phyloP scores from a whole-genome alignment of 495 filamentous ascomycete species.

The Aspergillus nidulans region DNA sequence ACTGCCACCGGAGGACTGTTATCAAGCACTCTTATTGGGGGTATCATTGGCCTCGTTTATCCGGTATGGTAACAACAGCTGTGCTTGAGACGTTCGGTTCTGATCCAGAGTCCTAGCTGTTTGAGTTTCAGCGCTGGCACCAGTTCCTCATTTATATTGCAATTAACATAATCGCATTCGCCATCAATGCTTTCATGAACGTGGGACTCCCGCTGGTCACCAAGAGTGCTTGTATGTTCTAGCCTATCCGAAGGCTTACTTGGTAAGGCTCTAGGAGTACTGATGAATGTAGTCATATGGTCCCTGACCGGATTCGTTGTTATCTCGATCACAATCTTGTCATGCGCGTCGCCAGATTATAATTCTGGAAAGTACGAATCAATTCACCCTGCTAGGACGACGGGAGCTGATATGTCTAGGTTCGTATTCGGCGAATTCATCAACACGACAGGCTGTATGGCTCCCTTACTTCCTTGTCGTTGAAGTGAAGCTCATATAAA shows the following conservation, averaged over 20 bases:
- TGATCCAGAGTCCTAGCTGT: slow-evolving; percentile 28
- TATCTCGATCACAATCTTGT: slow-evolving; percentile 62
- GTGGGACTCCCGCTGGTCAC: slow-evolving; percentile 60
- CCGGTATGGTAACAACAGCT: slow-evolving; percentile 22
- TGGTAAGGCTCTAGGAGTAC: neutral
- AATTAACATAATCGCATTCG: slow-evolving; percentile 57
- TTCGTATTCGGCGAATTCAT: slow-evolving; percentile 57
- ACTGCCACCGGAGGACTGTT: slow-evolving; percentile 46
- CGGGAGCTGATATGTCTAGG: slow-evolving; percentile 42
- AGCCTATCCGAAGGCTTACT: neutral
- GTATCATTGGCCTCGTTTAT: slow-evolving; percentile 56
- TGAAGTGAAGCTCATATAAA: slow-evolving; percentile 13
- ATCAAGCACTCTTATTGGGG: slow-evolving; percentile 55
- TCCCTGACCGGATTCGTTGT: slow-evolving; percentile 62
- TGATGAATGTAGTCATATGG: slow-evolving; percentile 50
- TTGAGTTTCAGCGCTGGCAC: slow-evolving; percentile 59
- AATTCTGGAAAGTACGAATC: slow-evolving; percentile 51
- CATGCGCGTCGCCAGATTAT: slow-evolving; percentile 58
- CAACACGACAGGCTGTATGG: slow-evolving; percentile 55
- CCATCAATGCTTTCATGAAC: slow-evolving; percentile 66
- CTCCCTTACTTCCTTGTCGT: neutral
- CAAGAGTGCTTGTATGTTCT: slow-evolving; percentile 44
- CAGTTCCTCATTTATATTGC: slow-evolving; percentile 70
- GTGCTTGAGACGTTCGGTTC: neutral
- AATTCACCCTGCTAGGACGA: slow-evolving; percentile 30